Conservation (phyloP, 768 basidiomycete genomes). For the Lactarius sp. region DNA sequence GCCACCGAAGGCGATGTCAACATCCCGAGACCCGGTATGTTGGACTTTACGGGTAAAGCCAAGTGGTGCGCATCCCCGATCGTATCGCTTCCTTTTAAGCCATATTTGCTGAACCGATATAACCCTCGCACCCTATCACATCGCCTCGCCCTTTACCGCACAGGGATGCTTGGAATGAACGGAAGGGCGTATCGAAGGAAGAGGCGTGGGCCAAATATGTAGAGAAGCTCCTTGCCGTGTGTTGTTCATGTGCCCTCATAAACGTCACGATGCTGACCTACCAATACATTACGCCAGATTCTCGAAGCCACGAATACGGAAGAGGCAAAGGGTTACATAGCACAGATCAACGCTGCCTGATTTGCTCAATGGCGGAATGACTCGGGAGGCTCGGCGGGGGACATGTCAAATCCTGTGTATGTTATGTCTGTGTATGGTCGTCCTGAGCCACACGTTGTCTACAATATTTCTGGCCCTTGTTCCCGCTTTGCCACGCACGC, state of each 20-base stretch:
- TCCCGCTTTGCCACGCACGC: slow-evolving; percentile 18
- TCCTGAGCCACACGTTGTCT: neutral
- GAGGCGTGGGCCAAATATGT: slow-evolving; percentile 73
- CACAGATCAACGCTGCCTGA: slow-evolving; percentile 54
- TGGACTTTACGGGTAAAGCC: slow-evolving; percentile 84
- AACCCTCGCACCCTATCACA: neutral
- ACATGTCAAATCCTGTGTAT: neutral
- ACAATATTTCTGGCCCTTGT: neutral
- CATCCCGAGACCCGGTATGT: slow-evolving; percentile 58
- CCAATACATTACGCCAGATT: slow-evolving; percentile 40
- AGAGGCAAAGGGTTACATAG: slow-evolving; percentile 50
- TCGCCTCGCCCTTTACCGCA: neutral
- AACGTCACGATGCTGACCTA: slow-evolving; percentile 14
- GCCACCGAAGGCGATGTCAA: slow-evolving; percentile 73
- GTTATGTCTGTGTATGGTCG: neutral
- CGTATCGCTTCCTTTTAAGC: slow-evolving; percentile 10
- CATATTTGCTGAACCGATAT: neutral
- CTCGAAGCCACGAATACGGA: slow-evolving; percentile 49
- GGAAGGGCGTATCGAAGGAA: slow-evolving; percentile 69
- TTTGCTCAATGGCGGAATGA: neutral
- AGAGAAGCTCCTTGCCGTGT: slow-evolving; percentile 62
- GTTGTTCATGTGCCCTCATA: slow-evolving; percentile 23
- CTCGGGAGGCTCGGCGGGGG: neutral
- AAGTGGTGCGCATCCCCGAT: slow-evolving; percentile 63
- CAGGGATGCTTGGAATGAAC: slow-evolving; percentile 83